These are phyloP conservation scores for Pythium oligandrum DNA, from an alignment of 352 stramenopile species.

Conservation along the genomic window DNA sequence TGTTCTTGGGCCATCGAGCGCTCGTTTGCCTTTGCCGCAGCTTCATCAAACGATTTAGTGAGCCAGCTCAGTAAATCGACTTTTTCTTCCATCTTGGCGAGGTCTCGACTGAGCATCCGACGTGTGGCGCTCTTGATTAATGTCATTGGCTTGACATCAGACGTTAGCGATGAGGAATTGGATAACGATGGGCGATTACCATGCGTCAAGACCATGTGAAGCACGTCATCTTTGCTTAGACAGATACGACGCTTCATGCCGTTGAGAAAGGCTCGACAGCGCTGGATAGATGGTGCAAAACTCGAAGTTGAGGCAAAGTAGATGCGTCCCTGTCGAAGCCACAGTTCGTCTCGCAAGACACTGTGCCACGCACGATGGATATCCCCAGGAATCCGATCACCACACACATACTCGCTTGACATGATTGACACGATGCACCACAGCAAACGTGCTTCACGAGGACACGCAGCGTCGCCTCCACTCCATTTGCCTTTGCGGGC, in stretches of 20 bases:
- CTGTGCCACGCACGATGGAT: constrained; percentile 49
- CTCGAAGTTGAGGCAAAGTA: constrained; percentile 38
- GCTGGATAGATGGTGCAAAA: constrained; percentile 34
- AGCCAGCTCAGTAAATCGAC: constrained; percentile 23
- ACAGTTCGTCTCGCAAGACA: constrained; percentile 48
- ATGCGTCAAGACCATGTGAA: constrained; percentile 17
- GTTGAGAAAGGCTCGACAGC: constrained; percentile 55
- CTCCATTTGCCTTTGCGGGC: not conserved
- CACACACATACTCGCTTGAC: constrained; percentile 39
- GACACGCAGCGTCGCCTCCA: not conserved
- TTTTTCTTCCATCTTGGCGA: constrained; percentile 17
- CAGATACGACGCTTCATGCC: constrained; percentile 42
- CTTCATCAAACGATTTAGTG: not conserved
- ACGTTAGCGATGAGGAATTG: no score
- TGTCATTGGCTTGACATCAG: not conserved
- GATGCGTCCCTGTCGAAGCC: constrained; percentile 48
- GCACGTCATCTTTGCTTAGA: constrained; percentile 16
- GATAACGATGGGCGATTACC: not conserved
- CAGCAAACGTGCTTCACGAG: constrained; percentile 26
- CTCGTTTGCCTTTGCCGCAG: not conserved
- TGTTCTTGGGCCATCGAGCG: constrained; percentile 11
- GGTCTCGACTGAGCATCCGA: constrained; percentile 18
- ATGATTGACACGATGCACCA: constrained; percentile 57
- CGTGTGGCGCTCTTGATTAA: constrained; percentile 16
- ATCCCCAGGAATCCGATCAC: constrained; percentile 29